Base-by-base conservation (phyloP, 208 protist genomes). In the Acanthamoeba royreba region DNA sequence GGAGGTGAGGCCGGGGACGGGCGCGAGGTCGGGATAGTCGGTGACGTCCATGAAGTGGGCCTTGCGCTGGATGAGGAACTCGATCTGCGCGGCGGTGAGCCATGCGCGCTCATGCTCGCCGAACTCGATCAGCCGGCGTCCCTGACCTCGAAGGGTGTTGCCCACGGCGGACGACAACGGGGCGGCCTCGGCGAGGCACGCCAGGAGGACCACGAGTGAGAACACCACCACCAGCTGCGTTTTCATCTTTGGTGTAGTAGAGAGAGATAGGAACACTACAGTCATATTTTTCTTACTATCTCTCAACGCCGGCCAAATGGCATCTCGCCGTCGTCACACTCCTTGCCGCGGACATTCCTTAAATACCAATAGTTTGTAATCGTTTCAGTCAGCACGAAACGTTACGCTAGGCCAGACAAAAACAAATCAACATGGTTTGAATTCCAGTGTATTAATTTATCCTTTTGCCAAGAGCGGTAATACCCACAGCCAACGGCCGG, bases 21-120 rank as follows among this genome's bases (percentile, higher is more conserved):
- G 81, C 25, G 46, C 35, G 19, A 92, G 63, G 63, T 45, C 53
- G 87, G 87, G 87, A 28, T 92, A 42, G 45, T 92, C 87, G 55
- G 87, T 92, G 1, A 92, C 49, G 55, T 92, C 87, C 87, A 92
- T 92, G 87, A 92, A 92, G 42, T 66, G 42, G 11, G 42, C 49
- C 53, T 89, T 89, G 31, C 1, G 11, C 33, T 43, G 35, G 46
- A 66, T 89, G 81, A 89, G 81, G 8, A 19, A 8, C 17, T 66
- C 33, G 19, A 89, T 63, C 49, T 89, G 49, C 33, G 0, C 38
- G 38, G 53, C 81, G 11, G 31, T 53, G 33, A 89, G 46, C 81
- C 81, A 89, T 3, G 81, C 53, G 22, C 49, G 46, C 31, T 35
- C 31, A 13, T 22, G 38, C 38, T 58, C 81, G 25, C 4, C 3